phyloP scores from a whole-genome alignment of 1,284 basidiomycete genomes.

The Wolfiporia cocos region DNA sequence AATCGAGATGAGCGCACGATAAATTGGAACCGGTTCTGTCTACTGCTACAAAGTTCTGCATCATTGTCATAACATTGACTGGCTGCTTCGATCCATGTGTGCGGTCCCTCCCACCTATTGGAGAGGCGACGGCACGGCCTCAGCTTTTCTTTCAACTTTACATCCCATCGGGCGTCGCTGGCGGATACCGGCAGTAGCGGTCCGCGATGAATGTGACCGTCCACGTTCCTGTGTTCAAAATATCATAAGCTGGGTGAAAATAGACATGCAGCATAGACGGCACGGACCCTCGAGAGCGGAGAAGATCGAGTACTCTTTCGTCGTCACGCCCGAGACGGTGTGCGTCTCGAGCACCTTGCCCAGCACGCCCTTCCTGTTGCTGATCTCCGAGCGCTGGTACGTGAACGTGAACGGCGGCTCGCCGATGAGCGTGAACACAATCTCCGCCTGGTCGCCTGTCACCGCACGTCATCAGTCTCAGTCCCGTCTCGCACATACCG shows the following conservation, averaged over 20 bases:
- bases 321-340: slow-evolving; percentile 76
- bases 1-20: too few relatives aligned
- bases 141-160: too few relatives aligned
- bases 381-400: slow-evolving; percentile 77
- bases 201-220: slow-evolving; percentile 62
- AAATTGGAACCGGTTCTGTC: too few relatives aligned
- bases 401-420: slow-evolving; percentile 95
- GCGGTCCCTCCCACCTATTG: too few relatives aligned
- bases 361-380: slow-evolving; percentile 54
- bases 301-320: slow-evolving; percentile 80
- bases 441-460: slow-evolving; percentile 86
- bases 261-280: too few relatives aligned
- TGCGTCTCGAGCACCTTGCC: slow-evolving; percentile 84
- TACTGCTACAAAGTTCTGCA: too few relatives aligned
- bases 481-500: neutral
- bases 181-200: slow-evolving; percentile 29
- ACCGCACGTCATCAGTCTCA: neutral
- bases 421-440: slow-evolving; percentile 83
- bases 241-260: too few relatives aligned
- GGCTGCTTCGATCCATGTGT: too few relatives aligned
- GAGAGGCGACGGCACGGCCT: too few relatives aligned
- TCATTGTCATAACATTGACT: too few relatives aligned
- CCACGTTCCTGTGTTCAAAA: slow-evolving; percentile 67
- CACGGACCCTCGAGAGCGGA: slow-evolving; percentile 79
- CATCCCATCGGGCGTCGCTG: slow-evolving; percentile 21